Base-by-base conservation (phyloP, 805 yeast species). In the Schwanniomyces vanrijiae region DNA sequence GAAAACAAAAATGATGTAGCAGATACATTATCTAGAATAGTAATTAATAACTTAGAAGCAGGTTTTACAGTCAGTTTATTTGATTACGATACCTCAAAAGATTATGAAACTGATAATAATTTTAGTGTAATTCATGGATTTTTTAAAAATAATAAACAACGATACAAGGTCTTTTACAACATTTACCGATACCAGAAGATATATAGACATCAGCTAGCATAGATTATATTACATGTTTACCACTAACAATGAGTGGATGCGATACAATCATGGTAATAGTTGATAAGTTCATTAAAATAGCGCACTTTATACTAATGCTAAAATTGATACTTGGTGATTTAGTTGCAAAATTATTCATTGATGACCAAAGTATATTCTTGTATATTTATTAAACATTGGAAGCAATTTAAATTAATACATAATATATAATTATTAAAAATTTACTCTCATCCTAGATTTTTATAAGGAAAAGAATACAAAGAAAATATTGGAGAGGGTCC, bases 241-340 rank as follows among this genome's bases (percentile, higher is more conserved):
- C 52, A 1, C 14, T 21, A 6, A 24, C 43, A 3, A 31, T 14
- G 11, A 31, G 47, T 2, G 50, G 51, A 4, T 35, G 22, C 14
- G 45, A 56, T 37, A n/a, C 43, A 5, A 43, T 56, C 13, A 13
- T 52, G 2, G 59, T 54, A 4, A 50, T 56, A 7, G 55, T 55
- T 2, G 54, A 55, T 42, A 26, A 53, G 21, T 40, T 56, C 14
- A 42, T 61, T 3, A 56, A 56, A 39, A 25, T 42, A n/a, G 52
- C 51, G 3, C 57, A 48, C 25, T 56, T 56, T 25, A 44, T 56
- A 2, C 48, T 52, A 13, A 54, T 52, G 14, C 3, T 16, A 3
- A 43, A 42, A 5, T 18, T 21, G 6, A 37, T 40, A 6, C 29
- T n/a, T 21, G 48, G 45, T 6, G 16, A 18, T 13, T 43, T 24